Evolutionary conservation across 2,329 filamentous ascomycete species (phyloP).

Genomic region (Microcera coccophila): DNA sequence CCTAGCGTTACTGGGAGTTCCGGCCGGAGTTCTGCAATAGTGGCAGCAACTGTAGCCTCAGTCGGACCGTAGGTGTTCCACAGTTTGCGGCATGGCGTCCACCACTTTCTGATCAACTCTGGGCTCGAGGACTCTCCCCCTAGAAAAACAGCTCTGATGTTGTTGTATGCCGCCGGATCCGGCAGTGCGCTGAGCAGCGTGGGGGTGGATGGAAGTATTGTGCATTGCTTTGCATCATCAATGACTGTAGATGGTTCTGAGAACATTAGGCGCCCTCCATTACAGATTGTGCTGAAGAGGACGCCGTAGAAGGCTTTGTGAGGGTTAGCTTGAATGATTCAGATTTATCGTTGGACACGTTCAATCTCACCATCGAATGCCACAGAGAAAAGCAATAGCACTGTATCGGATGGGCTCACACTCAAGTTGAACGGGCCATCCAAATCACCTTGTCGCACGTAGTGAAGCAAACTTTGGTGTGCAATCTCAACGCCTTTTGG

Average conservation of each 20-base stretch:
- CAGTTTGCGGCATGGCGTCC: neutral
- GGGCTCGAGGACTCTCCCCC: neutral
- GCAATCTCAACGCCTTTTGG: slow-evolving; percentile 7
- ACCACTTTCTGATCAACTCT: neutral
- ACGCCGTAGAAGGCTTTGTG: neutral
- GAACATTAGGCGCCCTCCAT: neutral
- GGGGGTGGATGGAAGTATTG: neutral
- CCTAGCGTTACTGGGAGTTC: neutral
- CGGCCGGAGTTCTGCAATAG: neutral
- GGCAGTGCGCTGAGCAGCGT: neutral
- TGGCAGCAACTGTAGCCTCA: neutral
- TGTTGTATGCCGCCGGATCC: neutral
- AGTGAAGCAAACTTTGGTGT: neutral
- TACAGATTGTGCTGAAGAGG: neutral
- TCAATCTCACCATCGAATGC: neutral
- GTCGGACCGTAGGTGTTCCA: neutral
- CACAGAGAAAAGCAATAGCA: neutral
- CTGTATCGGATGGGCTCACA: neutral
- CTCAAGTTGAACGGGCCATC: neutral
- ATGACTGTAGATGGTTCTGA: neutral
- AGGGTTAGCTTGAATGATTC: neutral
- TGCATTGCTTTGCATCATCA: neutral
- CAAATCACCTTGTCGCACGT: neutral
- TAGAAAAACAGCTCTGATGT: neutral
- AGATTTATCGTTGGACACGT: neutral